Percentiles rank a stretch among this genome's conserved stretches.
These are phyloP conservation scores for Barnettozyma siamensis DNA, from an alignment of 805 yeast species.

Conservation along the genomic window DNA sequence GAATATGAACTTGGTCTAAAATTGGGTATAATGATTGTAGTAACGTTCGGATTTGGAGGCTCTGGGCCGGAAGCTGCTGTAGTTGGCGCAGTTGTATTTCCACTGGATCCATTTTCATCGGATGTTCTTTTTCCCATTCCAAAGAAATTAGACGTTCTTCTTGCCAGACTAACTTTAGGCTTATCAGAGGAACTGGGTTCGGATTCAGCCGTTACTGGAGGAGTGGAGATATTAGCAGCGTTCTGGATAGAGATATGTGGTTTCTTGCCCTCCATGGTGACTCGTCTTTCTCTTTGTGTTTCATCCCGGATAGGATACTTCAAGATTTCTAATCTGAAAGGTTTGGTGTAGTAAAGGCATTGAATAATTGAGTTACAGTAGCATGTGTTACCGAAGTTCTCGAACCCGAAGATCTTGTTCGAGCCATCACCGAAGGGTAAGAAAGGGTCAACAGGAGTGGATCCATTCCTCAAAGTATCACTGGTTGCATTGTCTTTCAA, in stretches of 20 bases:
- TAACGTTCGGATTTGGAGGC: constrained; percentile 2
- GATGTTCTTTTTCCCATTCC: constrained; percentile 19
- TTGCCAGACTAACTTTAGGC: constrained; percentile 13
- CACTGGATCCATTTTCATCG: constrained; percentile 8
- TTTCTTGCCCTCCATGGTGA: constrained; percentile 34
- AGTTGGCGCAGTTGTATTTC: constrained; percentile 1
- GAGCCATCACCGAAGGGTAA: constrained; percentile 58
- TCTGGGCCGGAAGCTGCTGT: constrained; percentile 3
- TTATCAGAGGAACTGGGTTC: constrained; percentile 11
- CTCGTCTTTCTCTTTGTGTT: constrained; percentile 32
- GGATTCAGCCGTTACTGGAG: constrained; percentile 3
- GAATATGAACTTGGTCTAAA: constrained; percentile 11
- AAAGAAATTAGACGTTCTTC: constrained; percentile 27
- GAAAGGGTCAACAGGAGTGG: neutral
- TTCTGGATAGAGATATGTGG: constrained; percentile 30
- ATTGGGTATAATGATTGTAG: constrained; percentile 16
- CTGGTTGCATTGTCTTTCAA: no score
- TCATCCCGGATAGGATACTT: constrained; percentile 38
- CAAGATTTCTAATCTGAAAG: constrained; percentile 55
- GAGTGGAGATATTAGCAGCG: neutral
- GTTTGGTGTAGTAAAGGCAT: constrained; percentile 69
- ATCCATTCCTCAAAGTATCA: neutral
- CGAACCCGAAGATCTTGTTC: constrained; percentile 70
- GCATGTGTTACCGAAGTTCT: constrained; percentile 87
- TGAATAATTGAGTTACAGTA: constrained; percentile 92